Conservation (phyloP, 1,284 basidiomycete species). For the Phylloboletellus chloephorus region DNA sequence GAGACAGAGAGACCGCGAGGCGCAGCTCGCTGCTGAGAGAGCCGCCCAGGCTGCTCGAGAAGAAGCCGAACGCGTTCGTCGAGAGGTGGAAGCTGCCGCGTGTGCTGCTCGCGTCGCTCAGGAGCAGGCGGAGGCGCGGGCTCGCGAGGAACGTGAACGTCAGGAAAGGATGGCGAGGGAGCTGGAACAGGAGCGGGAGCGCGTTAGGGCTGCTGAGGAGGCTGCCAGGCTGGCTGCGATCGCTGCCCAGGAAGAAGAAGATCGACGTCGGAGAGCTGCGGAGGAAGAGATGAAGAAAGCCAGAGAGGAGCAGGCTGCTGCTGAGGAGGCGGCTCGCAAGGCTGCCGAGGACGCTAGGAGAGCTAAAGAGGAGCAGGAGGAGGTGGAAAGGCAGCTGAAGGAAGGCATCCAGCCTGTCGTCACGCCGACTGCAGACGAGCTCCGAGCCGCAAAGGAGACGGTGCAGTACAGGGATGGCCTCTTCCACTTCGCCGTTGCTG, state of each 20-base stretch:
- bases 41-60: conserved; percentile 24
- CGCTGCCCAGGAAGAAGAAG: conserved; percentile 25
- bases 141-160: conserved; percentile 23
- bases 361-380: conserved; percentile 19
- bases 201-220: conserved; percentile 17
- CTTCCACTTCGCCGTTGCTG: conserved; percentile 33
- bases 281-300: conserved; percentile 23
- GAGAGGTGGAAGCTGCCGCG: conserved; percentile 18
- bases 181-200: conserved; percentile 21
- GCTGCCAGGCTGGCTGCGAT: conserved; percentile 25
- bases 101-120: conserved; percentile 21
- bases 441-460: conserved; percentile 19
- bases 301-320: conserved; percentile 19
- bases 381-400: conserved; percentile 21
- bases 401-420: conserved; percentile 30
- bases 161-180: conserved; percentile 21
- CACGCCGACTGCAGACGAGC: conserved; percentile 26
- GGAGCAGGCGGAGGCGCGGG: conserved; percentile 24
- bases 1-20: conserved; percentile 17
- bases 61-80: conserved; percentile 23
- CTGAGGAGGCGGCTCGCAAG: conserved; percentile 21
- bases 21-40: conserved; percentile 17
- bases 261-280: conserved; percentile 17
- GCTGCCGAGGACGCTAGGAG: conserved; percentile 24
- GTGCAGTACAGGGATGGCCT: conserved; percentile 25